Base-by-base conservation (phyloP, 495 filamentous ascomycete genomes). In the Xylaria bambusicola region DNA sequence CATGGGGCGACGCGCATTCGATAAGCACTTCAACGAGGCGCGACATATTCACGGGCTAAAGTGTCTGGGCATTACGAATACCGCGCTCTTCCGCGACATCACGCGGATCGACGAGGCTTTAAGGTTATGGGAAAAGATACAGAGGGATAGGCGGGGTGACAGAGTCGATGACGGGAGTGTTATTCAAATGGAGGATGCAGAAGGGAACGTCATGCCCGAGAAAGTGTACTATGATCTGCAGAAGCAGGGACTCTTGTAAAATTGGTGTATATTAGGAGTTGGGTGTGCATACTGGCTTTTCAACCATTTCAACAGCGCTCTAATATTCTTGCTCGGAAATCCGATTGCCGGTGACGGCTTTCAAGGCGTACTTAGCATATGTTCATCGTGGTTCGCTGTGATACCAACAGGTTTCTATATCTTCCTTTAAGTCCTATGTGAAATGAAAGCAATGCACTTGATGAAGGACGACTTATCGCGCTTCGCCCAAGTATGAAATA, bases 191-290 rank as follows among this genome's bases (percentile, higher is more conserved):
- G 94, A 98, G 80, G 94, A 98, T 74, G 89, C 84, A 0, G 89
- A 96, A 68, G 94, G 94, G 44, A 98, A 98, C 69, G 95, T 98
- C 26, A 98, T 98, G 94, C 94, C 95, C 0, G 88, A 96, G 78
- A 95, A 95, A 78, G 91, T 98, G 40, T 98, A 97, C 69, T 83
- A 91, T 53, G 95, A 98, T 73, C 72, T 91, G 69, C 80, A 85
- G 73, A 88, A 87, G 71, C 85, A 88, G 66, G 88, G 88, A 52
- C 71, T 91, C 60, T 76, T 90, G 42, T 89, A 75, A 74, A 42
- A 20, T n/a, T 20, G 4, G 27, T 51, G 56, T 40, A 44, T 13
- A 44, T 23, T 26, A 41, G 42, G 36, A 4, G 7, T 26, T 53
- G 4, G 29, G 10, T 10, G 10, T 33, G 29, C 29, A 33, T 5